Evolutionary conservation across 192 early-diverging fungal genomes (phyloP).

Genomic region (Gamsiella multidivaricata): DNA sequence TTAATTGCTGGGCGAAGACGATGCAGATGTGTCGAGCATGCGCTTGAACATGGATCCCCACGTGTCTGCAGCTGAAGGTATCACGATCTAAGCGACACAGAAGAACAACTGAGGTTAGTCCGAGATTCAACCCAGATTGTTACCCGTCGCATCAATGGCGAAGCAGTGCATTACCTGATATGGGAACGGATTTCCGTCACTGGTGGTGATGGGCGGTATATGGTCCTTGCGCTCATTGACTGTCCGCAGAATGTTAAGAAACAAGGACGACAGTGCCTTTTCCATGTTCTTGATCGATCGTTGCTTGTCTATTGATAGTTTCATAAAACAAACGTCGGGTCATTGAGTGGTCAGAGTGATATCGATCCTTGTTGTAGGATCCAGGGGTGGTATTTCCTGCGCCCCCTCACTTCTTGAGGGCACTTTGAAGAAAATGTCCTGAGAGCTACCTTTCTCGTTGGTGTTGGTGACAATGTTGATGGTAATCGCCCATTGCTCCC

Average conservation of each 20-base stretch:
- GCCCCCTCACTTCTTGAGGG: no score
- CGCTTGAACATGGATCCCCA: conserved; percentile 70
- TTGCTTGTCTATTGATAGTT: conserved; percentile 52
- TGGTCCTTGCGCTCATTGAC: conserved; percentile 74
- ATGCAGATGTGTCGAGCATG: conserved; percentile 58
- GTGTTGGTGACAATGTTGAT: conserved; percentile 58
- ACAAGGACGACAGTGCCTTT: conserved; percentile 56
- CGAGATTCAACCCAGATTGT: no score
- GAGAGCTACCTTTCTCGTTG: conserved; percentile 66
- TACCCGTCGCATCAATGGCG: background rate
- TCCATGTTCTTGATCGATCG: conserved; percentile 58
- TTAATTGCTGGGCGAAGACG: conserved; percentile 34
- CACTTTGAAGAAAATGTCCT: no score
- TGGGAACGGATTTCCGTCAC: conserved; percentile 69
- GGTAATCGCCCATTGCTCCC: conserved; percentile 72
- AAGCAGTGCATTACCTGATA: conserved; percentile 58
- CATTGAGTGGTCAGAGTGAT: no score
- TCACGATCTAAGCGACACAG: conserved; percentile 56
- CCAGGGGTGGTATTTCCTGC: no score
- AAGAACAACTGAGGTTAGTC: no score
- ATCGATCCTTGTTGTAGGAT: no score
- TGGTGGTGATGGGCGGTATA: conserved; percentile 71
- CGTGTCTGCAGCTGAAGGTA: conserved; percentile 58
- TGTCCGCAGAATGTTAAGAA: conserved; percentile 63
- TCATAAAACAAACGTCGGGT: background rate